Conservation (phyloP, 2,329 filamentous ascomycete species). For the Capronia americana region DNA sequence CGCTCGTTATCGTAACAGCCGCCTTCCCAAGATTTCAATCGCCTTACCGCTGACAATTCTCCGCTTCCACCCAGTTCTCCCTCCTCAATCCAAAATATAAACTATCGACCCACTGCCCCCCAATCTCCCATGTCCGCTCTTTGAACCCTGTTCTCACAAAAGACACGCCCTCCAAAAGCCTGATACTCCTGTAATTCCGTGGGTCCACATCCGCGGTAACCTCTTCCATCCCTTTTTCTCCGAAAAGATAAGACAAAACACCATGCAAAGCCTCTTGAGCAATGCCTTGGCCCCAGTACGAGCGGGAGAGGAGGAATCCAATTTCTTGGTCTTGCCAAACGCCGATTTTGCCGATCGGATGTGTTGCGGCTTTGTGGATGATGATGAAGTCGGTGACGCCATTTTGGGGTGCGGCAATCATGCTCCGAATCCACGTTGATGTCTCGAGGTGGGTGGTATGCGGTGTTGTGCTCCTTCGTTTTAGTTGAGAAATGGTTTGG, state of each 20-base stretch:
- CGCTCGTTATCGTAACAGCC: neutral
- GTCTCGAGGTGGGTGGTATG: conserved; percentile 23
- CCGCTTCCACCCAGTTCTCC: conserved; percentile 22
- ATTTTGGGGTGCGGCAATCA: conserved; percentile 28
- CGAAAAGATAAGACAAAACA: conserved; percentile 29
- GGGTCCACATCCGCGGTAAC: conserved; percentile 36
- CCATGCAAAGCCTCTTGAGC: conserved; percentile 28
- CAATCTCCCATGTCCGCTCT: conserved; percentile 30
- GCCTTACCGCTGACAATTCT: neutral
- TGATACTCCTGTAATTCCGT: conserved; percentile 25
- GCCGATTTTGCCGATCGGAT: conserved; percentile 33
- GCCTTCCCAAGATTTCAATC: neutral
- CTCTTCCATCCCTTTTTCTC: conserved; percentile 11
- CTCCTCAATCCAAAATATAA: conserved; percentile 28
- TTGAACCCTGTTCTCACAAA: conserved; percentile 28
- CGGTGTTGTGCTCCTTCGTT: conserved; percentile 27
- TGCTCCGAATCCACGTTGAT: conserved; percentile 26
- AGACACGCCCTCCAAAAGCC: conserved; percentile 28
- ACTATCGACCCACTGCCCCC: conserved; percentile 33
- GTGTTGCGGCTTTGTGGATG: conserved; percentile 16
- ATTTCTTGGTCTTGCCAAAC: conserved; percentile 32
- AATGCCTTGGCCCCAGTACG: conserved; percentile 30
- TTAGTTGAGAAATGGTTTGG: neutral
- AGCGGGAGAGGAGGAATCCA: conserved; percentile 31
- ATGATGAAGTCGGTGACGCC: conserved; percentile 36